phyloP scores from a whole-genome alignment of 805 yeast genomes.

The Pichia californica region DNA sequence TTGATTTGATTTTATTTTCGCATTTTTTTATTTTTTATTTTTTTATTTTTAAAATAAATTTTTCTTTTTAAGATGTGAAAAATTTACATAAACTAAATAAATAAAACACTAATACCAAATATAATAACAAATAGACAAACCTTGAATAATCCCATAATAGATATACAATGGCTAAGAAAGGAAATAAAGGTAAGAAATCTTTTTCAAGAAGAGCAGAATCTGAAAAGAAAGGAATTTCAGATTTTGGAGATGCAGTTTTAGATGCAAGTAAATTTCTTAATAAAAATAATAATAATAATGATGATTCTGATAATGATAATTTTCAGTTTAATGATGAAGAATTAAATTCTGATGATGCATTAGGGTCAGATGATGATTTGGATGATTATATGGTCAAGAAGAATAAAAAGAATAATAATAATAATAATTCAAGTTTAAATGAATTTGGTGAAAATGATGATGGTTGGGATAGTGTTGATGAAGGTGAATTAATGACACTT shows the following conservation, averaged over 20 bases:
- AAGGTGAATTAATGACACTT: slow-evolving; percentile 62
- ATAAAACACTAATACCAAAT: too few relatives aligned
- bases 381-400: slow-evolving; percentile 65
- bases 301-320: slow-evolving; percentile 16
- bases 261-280: slow-evolving; percentile 27
- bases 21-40: too few relatives aligned
- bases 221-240: slow-evolving; percentile 2
- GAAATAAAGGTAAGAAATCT: slow-evolving; percentile 1
- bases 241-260: slow-evolving; percentile 26
- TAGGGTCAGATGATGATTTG: slow-evolving; percentile 73
- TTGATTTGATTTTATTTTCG: too few relatives aligned
- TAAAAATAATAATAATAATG: slow-evolving; percentile 4
- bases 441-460: slow-evolving; percentile 44
- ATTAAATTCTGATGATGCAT: slow-evolving; percentile 70
- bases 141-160: too few relatives aligned
- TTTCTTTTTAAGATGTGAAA: too few relatives aligned
- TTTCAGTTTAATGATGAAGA: slow-evolving; percentile 34
- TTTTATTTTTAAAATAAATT: too few relatives aligned
- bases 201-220: slow-evolving; percentile 16
- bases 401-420: slow-evolving; percentile 54
- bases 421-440: slow-evolving; percentile 27
- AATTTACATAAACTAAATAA: too few relatives aligned
- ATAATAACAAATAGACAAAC: too few relatives aligned
- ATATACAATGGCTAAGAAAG: neutral
- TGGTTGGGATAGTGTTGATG: slow-evolving; percentile 75